Percentiles rank a stretch among this genome's conserved stretches.
Conservation (phyloP, 2,329 filamentous ascomycete genomes). For the Colletotrichum tropicicola region DNA sequence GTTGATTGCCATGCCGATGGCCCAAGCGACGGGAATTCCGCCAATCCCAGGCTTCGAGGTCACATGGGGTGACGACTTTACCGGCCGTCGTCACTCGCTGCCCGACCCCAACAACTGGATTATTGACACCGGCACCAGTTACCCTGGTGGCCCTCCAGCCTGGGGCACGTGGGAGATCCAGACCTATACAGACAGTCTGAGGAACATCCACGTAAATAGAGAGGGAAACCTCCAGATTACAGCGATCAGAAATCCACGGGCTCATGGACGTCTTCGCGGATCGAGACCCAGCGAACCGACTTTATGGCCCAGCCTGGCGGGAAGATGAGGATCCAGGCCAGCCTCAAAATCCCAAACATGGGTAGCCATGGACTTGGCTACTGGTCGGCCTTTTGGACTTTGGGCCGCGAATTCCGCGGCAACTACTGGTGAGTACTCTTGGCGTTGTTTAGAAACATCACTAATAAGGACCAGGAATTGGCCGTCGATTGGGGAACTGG, state of each 20-base stretch:
- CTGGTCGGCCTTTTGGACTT: slow-evolving; percentile 57
- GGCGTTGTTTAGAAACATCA: fast-evolving
- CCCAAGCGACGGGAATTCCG: not conserved
- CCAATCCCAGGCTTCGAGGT: not conserved
- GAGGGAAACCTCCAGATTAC: slow-evolving; percentile 43
- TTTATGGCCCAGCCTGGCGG: slow-evolving; percentile 43
- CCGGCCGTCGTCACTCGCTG: not conserved
- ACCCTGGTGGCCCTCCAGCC: not conserved
- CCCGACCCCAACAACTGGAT: not conserved
- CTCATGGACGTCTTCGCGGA: slow-evolving; percentile 53
- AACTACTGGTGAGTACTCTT: slow-evolving; percentile 35
- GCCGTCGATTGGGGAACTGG: slow-evolving; percentile 53
- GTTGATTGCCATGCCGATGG: not conserved
- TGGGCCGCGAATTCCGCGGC: slow-evolving; percentile 47
- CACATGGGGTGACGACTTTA: not conserved
- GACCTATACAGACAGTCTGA: not conserved
- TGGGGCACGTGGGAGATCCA: not conserved
- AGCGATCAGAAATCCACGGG: slow-evolving; percentile 40
- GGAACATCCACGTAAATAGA: not conserved
- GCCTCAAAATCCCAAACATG: slow-evolving; percentile 40
- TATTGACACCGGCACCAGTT: not conserved
- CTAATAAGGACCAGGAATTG: slow-evolving; percentile 39
- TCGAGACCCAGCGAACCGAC: slow-evolving; percentile 47
- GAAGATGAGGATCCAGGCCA: slow-evolving; percentile 47
- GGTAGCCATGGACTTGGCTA: slow-evolving; percentile 43